Evolutionary conservation across 306 rosid genomes (phyloP).

Genomic region (Gleditsia sinensis): DNA sequence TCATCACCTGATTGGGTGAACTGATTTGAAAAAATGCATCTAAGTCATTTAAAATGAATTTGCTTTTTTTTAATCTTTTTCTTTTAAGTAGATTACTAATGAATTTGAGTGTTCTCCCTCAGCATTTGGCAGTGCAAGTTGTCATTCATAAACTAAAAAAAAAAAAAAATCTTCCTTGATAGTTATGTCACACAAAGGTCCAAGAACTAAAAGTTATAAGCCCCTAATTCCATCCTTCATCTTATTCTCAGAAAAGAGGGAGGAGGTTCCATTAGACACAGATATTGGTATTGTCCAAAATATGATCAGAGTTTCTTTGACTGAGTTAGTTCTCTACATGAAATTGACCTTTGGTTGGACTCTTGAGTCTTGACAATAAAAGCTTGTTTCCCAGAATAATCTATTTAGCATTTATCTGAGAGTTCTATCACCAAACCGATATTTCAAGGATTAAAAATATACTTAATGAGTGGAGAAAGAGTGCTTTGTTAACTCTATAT

Average conservation of each 20-base stretch:
- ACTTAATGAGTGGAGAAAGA: not conserved
- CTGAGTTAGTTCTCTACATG: not conserved
- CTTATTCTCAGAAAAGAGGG: not conserved
- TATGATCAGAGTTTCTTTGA: not conserved
- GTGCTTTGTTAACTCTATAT: not conserved
- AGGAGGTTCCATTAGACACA: not conserved
- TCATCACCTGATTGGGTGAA: conserved; percentile 14
- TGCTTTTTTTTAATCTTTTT: not conserved
- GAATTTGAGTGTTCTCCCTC: not conserved
- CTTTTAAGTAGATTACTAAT: not conserved
- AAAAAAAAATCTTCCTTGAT: not conserved
- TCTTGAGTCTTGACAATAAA: not conserved
- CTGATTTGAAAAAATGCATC: not conserved
- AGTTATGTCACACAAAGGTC: not conserved
- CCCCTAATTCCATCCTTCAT: not conserved
- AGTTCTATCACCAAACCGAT: not conserved
- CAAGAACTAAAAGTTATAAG: not conserved
- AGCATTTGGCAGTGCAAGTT: not conserved
- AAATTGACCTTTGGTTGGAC: not conserved
- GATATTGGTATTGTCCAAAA: not conserved
- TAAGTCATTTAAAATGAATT: conserved; percentile 10
- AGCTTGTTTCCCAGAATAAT: not conserved
- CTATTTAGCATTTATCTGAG: not conserved
- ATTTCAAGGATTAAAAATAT: not conserved
- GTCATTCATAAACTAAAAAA: not conserved